These are phyloP conservation scores for Malassezia yamatoensis DNA, from an alignment of 1,284 basidiomycete species.

Conservation along the genomic window DNA sequence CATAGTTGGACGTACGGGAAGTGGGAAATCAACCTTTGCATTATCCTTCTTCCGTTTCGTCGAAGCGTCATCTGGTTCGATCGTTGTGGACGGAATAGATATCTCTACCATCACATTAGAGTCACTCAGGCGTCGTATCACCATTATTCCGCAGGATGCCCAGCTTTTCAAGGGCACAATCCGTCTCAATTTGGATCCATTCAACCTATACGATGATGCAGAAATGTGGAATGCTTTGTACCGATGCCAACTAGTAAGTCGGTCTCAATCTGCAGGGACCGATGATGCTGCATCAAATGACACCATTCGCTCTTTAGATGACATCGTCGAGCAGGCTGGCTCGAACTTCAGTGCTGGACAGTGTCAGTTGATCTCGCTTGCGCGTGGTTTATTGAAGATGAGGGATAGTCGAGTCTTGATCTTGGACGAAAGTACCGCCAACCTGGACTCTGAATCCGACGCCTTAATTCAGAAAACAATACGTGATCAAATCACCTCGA, in stretches of 20 bases:
- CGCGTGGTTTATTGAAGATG: conserved; percentile 52
- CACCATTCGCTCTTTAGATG: conserved; percentile 52
- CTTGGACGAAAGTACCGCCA: conserved; percentile 54
- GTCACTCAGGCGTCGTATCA: conserved; percentile 68
- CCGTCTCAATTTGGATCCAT: conserved; percentile 54
- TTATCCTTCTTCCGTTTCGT: conserved; percentile 90
- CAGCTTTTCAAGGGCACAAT: conserved; percentile 45
- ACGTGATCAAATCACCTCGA: conserved; percentile 46
- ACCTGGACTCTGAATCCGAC: conserved; percentile 50
- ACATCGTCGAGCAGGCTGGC: conserved; percentile 52
- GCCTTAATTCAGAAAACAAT: conserved; percentile 52
- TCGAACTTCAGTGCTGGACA: conserved; percentile 53
- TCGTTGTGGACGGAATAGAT: conserved; percentile 75
- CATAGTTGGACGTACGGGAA: conserved; percentile 59
- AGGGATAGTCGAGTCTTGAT: conserved; percentile 53
- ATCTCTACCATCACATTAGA: conserved; percentile 75
- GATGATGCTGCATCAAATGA: conserved; percentile 43
- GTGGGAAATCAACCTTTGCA: conserved; percentile 80
- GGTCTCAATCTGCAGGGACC: not conserved
- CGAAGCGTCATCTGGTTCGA: conserved; percentile 68
- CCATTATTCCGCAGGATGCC: conserved; percentile 82
- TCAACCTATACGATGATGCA: conserved; percentile 62
- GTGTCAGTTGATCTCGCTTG: conserved; percentile 54
- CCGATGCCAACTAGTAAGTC: conserved; percentile 50
- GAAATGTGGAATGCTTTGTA: conserved; percentile 54